A percentile compares a stretch with the other conserved stretches of the same genome.
These are phyloP conservation scores for Phanerochaete carnosa DNA, from an alignment of 768 basidiomycete species.

Conservation along the genomic window DNA sequence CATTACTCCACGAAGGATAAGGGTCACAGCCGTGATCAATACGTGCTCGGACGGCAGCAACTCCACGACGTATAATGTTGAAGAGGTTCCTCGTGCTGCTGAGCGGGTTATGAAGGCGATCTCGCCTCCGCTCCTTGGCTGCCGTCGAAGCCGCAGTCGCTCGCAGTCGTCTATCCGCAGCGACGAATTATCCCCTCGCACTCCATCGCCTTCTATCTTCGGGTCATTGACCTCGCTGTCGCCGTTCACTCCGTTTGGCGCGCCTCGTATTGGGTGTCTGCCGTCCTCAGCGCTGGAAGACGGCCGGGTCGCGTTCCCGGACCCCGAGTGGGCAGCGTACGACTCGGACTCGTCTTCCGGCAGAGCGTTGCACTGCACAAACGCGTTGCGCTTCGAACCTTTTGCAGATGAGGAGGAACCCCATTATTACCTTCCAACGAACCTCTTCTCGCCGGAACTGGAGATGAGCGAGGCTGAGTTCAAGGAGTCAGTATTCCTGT, in stretches of 20 bases:
- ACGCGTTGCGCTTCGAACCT: background rate
- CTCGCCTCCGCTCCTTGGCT: background rate
- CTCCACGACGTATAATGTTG: background rate
- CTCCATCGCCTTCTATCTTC: background rate
- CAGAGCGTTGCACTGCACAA: background rate
- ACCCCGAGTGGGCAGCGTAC: background rate
- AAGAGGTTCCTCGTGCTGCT: background rate
- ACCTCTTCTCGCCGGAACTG: slow-evolving; percentile 11
- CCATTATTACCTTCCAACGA: slow-evolving; percentile 10
- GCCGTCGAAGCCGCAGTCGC: background rate
- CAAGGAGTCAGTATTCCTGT: slow-evolving; percentile 4
- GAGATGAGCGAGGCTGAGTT: slow-evolving; percentile 12
- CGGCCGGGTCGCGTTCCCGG: background rate
- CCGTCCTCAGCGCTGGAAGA: background rate
- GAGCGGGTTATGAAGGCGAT: background rate
- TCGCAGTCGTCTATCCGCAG: background rate
- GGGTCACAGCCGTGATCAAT: background rate
- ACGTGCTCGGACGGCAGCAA: background rate
- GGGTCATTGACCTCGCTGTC: background rate
- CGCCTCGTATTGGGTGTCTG: background rate
- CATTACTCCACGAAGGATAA: background rate
- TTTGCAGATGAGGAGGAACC: background rate
- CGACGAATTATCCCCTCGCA: background rate
- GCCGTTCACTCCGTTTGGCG: background rate
- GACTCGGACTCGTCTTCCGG: background rate